A percentile compares a stretch with the other conserved stretches of the same genome.
Evolutionary conservation across 148 eudicot genomes (phyloP).

Genomic region (Fagopyrum homotropicum): DNA sequence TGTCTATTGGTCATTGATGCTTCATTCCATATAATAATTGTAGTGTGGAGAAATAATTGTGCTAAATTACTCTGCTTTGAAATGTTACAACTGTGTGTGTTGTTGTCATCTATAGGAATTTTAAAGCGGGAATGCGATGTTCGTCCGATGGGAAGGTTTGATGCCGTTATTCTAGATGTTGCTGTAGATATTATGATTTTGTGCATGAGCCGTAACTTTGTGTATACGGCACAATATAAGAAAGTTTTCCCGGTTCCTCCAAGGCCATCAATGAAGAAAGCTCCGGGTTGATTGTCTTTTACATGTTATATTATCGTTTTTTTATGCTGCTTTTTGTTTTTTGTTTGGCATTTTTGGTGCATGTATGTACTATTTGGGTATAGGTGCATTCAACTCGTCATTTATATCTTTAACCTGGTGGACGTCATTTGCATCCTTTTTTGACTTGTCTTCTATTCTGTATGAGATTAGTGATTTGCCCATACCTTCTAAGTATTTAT

Average conservation of each 20-base stretch:
- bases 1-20: neutral
- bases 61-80: neutral
- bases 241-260: neutral
- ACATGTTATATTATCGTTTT: too few relatives aligned
- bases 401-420: too few relatives aligned
- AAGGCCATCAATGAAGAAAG: neutral
- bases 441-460: too few relatives aligned
- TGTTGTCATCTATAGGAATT: neutral
- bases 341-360: too few relatives aligned
- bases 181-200: neutral
- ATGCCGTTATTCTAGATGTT: neutral
- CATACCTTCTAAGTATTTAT: neutral
- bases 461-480: too few relatives aligned
- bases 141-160: neutral
- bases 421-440: too few relatives aligned
- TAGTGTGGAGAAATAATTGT: too few relatives aligned
- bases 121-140: neutral
- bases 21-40: neutral
- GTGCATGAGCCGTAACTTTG: neutral
- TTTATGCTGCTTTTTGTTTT: too few relatives aligned
- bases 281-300: neutral
- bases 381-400: too few relatives aligned
- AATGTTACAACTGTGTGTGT: neutral
- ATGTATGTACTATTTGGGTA: too few relatives aligned
- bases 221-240: neutral